Evolutionary conservation across 2,329 filamentous ascomycete genomes (phyloP), one percentile per base, ranked within the genome.

Genomic region (Botryosphaeria dothidea): DNA sequence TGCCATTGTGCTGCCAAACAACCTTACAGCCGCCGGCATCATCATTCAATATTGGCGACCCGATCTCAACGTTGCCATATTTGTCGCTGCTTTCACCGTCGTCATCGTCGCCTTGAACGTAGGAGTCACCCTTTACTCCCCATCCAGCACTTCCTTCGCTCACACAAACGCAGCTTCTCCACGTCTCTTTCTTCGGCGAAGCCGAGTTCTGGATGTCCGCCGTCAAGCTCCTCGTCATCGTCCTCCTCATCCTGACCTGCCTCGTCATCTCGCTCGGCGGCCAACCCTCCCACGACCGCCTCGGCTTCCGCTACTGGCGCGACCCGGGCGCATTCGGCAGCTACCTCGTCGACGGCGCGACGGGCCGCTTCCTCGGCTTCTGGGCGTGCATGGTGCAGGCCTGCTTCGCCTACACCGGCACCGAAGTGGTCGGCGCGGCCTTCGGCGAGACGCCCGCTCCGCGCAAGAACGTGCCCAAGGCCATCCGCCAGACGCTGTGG

Each of bases 321-420:
- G 74, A 86, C 17, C 57, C 57, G 0, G 76, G 66, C 69, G 73
- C 36, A 6, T 61, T 61, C 90, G 88, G 86, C 82, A 86, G 31
- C 86, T 88, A 75, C 71, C 66, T 72, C 71, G 62, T 69, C 69
- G 27, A 27, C 0, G 43, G 23, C 11, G 2, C 36, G 2, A 21
- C 27, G 31, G 62, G 71, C 4, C 25, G 15, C 15, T 43, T 21
- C 88, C 89, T 0, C 88, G 75, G 38, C 81, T 80, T 61, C 81
- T 85, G 62, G 80, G 81, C 66, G 80, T 81, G 63, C 82, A 29
- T 61, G 2, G 85, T 91, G 68, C 87, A 86, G 61, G 89, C 89
- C 25, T 86, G 85, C n/a, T 90, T 91, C 74, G 85, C 85, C 21
- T 91, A 86, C 77, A 88, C 90, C 74, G 91, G 91, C 45, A 86